Conservation (phyloP, 805 yeast genomes). For the Saturnispora silvae region DNA sequence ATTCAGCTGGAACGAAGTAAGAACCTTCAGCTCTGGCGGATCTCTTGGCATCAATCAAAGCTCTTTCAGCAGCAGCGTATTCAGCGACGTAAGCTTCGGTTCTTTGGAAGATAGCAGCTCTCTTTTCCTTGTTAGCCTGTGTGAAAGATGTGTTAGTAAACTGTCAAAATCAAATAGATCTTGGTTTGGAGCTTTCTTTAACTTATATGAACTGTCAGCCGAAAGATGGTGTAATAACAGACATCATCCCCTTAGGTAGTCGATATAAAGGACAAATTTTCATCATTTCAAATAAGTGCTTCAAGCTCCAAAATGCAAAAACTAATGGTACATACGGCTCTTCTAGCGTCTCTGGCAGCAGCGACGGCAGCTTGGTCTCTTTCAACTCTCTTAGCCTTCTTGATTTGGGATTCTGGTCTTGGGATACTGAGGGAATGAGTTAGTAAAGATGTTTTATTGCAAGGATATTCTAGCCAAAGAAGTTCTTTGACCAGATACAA, state of each 20-base stretch:
- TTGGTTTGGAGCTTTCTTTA: too few relatives aligned
- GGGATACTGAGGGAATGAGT: slow-evolving; percentile 30
- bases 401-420: slow-evolving; percentile 75
- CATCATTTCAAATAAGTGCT: slow-evolving; percentile 27
- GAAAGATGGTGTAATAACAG: slow-evolving; percentile 72
- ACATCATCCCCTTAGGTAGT: slow-evolving; percentile 69
- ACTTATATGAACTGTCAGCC: slow-evolving; percentile 34
- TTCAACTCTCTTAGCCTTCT: slow-evolving; percentile 71
- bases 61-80: slow-evolving; percentile 87
- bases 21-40: slow-evolving; percentile 90
- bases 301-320: background rate
- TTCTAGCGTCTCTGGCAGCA: slow-evolving; percentile 69
- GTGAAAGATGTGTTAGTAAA: slow-evolving; percentile 21
- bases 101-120: slow-evolving; percentile 59
- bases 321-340: slow-evolving; percentile 56
- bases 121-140: slow-evolving; percentile 37
- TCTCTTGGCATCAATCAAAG: slow-evolving; percentile 78
- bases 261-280: slow-evolving; percentile 37
- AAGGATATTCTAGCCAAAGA: background rate
- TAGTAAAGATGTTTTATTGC: slow-evolving; percentile 12
- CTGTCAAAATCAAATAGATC: too few relatives aligned
- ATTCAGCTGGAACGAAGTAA: slow-evolving; percentile 91
- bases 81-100: slow-evolving; percentile 95
- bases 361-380: slow-evolving; percentile 69
- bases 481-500: too few relatives aligned